phyloP scores from a whole-genome alignment of 2,329 filamentous ascomycete genomes.

The Talaromyces islandicus region DNA sequence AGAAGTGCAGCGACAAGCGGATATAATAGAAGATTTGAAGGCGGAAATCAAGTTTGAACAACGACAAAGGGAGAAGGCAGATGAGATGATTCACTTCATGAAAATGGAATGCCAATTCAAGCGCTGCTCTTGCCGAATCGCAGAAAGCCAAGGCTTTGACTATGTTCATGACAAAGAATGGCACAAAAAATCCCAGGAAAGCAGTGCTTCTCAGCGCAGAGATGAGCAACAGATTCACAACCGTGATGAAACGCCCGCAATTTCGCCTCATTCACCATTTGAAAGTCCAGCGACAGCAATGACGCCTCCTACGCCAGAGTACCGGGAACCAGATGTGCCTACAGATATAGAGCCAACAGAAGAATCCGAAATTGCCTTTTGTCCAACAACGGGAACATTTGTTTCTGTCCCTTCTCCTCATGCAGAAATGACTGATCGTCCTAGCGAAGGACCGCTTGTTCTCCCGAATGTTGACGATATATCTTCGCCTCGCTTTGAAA shows the following conservation, averaged over 20 bases:
- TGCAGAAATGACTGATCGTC: constrained; percentile 21
- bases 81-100: constrained; percentile 51
- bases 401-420: constrained; percentile 33
- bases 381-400: constrained; percentile 40
- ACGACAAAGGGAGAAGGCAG: constrained; percentile 45
- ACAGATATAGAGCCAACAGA: constrained; percentile 16
- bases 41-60: constrained; percentile 48
- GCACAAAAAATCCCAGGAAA: constrained; percentile 12
- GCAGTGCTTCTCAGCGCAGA: constrained; percentile 4
- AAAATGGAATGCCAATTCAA: constrained; percentile 46
- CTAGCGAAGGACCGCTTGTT: constrained; percentile 14
- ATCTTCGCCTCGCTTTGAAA: background rate
- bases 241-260: constrained; percentile 4
- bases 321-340: constrained; percentile 1
- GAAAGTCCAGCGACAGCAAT: constrained; percentile 10
- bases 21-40: constrained; percentile 39
- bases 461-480: constrained; percentile 8
- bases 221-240: constrained; percentile 1
- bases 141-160: constrained; percentile 33
- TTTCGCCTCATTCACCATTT: constrained; percentile 7
- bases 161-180: constrained; percentile 37
- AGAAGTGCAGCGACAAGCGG: constrained; percentile 28
- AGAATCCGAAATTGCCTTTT: constrained; percentile 38
- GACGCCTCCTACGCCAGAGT: constrained; percentile 11
- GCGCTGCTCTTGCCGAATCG: constrained; percentile 42